phyloP scores from a whole-genome alignment of 192 early-diverging fungal genomes.

The Powellomyces hirtus region DNA sequence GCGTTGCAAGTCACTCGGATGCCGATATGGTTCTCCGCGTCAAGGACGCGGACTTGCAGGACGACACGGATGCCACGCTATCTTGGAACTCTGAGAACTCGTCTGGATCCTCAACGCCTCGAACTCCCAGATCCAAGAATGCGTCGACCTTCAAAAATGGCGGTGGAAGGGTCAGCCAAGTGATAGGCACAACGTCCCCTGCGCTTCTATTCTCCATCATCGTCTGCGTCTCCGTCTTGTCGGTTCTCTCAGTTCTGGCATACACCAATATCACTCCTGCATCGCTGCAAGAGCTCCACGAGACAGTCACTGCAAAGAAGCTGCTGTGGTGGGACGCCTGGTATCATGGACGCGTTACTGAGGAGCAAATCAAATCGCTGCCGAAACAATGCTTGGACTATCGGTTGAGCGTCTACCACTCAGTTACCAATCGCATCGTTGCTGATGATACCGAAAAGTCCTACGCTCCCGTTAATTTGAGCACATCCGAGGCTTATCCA shows the following conservation, averaged over 20 bases:
- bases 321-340: constrained; percentile 17
- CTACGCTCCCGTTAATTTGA: neutral
- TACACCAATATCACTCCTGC: neutral
- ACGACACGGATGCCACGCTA: too few species aligned
- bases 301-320: neutral
- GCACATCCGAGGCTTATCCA: neutral
- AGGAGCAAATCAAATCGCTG: neutral
- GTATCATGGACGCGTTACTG: neutral
- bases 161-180: too few species aligned
- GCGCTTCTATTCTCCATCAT: neutral
- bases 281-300: neutral
- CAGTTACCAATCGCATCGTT: neutral
- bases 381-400: neutral
- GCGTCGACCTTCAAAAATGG: too few species aligned
- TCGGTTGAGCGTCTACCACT: neutral
- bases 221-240: neutral
- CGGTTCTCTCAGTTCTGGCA: neutral
- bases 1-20: too few species aligned
- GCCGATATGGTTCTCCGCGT: too few species aligned
- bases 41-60: too few species aligned
- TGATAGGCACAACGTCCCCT: too few species aligned
- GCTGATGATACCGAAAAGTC: neutral
- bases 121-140: too few species aligned
- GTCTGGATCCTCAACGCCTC: too few species aligned
- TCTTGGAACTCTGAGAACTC: too few species aligned